These are phyloP conservation scores for Pleurotus tuber-regium DNA, from an alignment of 768 basidiomycete genomes.

Conservation along the genomic window DNA sequence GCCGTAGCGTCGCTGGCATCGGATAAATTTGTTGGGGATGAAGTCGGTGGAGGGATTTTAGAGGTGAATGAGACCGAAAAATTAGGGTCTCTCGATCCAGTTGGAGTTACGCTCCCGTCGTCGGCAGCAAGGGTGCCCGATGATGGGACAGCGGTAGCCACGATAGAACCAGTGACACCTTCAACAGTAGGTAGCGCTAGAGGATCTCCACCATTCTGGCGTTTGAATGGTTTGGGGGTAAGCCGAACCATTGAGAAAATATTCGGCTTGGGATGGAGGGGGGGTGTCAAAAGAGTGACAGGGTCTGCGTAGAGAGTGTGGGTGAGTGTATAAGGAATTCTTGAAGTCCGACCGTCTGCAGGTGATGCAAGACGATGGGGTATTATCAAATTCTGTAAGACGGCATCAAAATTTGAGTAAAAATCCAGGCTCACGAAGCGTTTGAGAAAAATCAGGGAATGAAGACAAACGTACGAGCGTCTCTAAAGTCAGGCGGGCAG, in stretches of 20 bases:
- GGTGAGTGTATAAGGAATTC: not conserved
- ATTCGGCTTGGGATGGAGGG: not conserved
- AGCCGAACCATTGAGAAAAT: not conserved
- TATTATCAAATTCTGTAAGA: slow-evolving; percentile 1
- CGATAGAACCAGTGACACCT: not conserved
- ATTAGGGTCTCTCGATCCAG: not conserved
- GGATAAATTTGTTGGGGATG: not conserved
- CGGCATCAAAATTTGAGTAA: not conserved
- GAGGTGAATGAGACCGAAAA: not conserved
- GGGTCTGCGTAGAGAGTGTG: slow-evolving; percentile 5
- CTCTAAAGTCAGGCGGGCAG: not conserved
- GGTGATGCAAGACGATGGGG: not conserved
- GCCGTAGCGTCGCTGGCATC: not conserved
- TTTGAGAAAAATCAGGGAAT: not conserved
- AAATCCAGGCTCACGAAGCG: too few species aligned
- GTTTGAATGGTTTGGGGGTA: slow-evolving; percentile 3
- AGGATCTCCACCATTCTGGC: not conserved
- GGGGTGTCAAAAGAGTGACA: slow-evolving; percentile 8
- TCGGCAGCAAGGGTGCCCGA: not conserved
- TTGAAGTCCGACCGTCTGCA: not conserved
- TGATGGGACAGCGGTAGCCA: not conserved
- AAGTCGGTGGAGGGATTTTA: not conserved
- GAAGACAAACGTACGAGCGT: too few species aligned
- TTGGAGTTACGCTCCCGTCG: not conserved
- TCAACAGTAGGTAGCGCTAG: not conserved